Percentiles rank a stretch among this genome's conserved stretches.
phyloP scores from a whole-genome alignment of 148 eudicot species.

The Rhododendron kiyosumense region DNA sequence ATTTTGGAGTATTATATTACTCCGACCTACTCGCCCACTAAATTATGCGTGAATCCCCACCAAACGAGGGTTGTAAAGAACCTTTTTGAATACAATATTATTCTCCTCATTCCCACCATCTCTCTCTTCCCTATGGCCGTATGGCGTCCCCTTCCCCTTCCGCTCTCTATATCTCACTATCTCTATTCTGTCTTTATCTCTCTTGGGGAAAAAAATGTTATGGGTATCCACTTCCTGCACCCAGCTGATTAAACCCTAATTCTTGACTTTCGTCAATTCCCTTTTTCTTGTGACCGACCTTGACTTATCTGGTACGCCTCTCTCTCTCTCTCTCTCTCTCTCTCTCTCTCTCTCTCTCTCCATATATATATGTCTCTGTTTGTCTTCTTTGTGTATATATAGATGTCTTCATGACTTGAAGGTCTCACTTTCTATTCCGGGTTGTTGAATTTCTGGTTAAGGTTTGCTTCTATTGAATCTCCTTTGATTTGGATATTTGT shows the following conservation, averaged over 20 bases:
- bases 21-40: slow-evolving; percentile 13
- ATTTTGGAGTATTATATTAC: slow-evolving; percentile 5
- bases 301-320: slow-evolving; percentile 9
- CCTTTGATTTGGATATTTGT: background rate
- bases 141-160: background rate
- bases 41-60: slow-evolving; percentile 6
- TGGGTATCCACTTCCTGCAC: background rate
- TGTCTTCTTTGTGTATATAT: background rate
- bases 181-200: background rate
- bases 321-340: background rate
- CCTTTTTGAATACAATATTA: background rate
- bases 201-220: background rate
- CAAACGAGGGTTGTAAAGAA: slow-evolving; percentile 11
- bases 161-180: background rate
- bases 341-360: background rate
- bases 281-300: background rate
- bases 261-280: background rate
- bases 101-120: background rate
- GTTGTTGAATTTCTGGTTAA: slow-evolving; percentile 3
- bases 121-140: slow-evolving; percentile 4
- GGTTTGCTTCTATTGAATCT: slow-evolving; percentile 3
- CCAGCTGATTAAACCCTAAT: background rate
- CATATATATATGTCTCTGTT: background rate
- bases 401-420: background rate
- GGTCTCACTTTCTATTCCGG: background rate